Evolutionary conservation across 202 grass and related monocot genomes (phyloP).

Genomic region (Panicum virgatum): DNA sequence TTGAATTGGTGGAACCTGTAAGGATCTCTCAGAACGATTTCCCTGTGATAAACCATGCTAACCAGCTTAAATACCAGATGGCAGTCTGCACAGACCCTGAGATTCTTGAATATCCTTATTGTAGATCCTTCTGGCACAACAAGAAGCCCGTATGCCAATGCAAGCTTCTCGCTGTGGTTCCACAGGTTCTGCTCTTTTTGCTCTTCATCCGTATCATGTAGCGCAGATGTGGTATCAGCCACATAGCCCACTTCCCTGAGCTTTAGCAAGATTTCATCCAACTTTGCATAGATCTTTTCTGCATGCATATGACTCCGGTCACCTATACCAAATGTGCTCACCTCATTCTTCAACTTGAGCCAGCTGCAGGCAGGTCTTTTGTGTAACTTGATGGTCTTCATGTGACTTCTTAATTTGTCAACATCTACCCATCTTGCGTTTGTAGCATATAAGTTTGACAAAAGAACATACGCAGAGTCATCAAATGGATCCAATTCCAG

Average conservation of each 20-base stretch:
- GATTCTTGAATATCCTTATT: conserved; percentile 83
- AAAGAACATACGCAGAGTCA: conserved; percentile 85
- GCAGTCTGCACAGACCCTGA: conserved; percentile 81
- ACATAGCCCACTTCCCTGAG: conserved; percentile 66
- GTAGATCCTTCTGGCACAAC: conserved; percentile 46
- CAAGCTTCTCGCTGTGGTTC: conserved; percentile 84
- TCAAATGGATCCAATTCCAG: conserved; percentile 81
- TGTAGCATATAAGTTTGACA: conserved; percentile 81
- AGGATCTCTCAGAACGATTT: conserved; percentile 76
- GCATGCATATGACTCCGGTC: conserved; percentile 56
- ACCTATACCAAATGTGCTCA: conserved; percentile 72
- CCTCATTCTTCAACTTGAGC: conserved; percentile 81
- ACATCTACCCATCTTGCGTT: conserved; percentile 73
- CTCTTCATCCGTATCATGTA: conserved; percentile 89
- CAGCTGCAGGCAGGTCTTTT: conserved; percentile 83
- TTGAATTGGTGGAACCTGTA: conserved; percentile 84
- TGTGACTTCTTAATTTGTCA: conserved; percentile 71
- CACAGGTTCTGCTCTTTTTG: conserved; percentile 85
- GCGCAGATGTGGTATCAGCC: conserved; percentile 60
- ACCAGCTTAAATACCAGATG: conserved; percentile 85
- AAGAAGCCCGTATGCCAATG: conserved; percentile 68
- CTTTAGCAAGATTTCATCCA: conserved; percentile 64
- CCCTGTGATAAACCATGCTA: conserved; percentile 51
- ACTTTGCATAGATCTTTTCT: conserved; percentile 63
- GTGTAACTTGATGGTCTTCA: conserved; percentile 78